A percentile compares a stretch with the other conserved stretches of the same genome.
These are phyloP conservation scores for Solanum chaucha DNA, from an alignment of 257 asterid species.

Conservation along the genomic window DNA sequence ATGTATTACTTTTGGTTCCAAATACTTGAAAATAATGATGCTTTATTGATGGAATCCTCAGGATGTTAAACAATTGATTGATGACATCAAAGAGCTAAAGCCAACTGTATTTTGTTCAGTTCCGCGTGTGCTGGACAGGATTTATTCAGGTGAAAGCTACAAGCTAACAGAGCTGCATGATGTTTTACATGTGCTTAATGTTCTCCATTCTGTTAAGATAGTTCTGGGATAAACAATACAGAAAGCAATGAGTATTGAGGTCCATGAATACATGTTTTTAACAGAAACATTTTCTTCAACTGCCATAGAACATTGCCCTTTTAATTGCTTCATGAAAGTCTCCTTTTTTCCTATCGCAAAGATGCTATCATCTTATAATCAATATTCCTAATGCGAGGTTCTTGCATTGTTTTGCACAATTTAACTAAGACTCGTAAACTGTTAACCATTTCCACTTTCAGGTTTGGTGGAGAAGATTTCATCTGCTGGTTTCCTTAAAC, in stretches of 20 bases:
- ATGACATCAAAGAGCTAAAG: slow-evolving; percentile 70
- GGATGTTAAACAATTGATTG: slow-evolving; percentile 57
- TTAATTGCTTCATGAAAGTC: background rate
- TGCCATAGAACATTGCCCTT: background rate
- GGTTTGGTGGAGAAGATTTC: slow-evolving; percentile 67
- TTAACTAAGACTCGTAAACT: background rate
- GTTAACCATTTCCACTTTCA: slow-evolving; percentile 9
- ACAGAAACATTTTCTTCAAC: background rate
- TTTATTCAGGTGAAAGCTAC: slow-evolving; percentile 45
- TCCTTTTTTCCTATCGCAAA: background rate
- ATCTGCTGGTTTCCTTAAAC: slow-evolving; percentile 41
- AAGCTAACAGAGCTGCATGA: background rate
- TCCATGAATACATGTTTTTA: background rate
- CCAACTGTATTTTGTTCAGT: slow-evolving; percentile 63
- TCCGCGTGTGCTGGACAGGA: slow-evolving; percentile 80
- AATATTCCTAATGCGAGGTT: background rate
- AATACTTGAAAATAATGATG: background rate
- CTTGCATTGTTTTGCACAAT: background rate
- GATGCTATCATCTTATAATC: background rate
- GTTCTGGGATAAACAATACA: background rate
- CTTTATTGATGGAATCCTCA: slow-evolving; percentile 9
- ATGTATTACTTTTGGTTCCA: background rate
- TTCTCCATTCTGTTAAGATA: background rate
- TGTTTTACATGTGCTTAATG: background rate
- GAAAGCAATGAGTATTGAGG: background rate